A percentile compares a stretch with the other conserved stretches of the same genome.
Conservation (phyloP, 768 basidiomycete species). For the Kwoniella sp. region DNA sequence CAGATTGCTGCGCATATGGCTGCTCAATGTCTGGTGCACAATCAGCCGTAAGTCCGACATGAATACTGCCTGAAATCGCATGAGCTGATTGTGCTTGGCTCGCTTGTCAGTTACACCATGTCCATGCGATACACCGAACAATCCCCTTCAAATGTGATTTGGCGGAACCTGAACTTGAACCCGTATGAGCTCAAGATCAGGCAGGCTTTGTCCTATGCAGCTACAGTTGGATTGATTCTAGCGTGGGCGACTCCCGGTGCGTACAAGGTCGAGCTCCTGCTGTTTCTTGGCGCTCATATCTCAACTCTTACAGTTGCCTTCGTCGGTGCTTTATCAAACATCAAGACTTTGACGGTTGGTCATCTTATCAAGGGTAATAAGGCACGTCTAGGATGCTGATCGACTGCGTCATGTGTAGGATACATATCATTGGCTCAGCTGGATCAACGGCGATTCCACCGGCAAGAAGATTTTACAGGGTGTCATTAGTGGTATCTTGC, state of each 20-base stretch:
- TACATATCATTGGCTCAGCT: conserved; percentile 66
- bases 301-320: conserved; percentile 59
- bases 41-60: conserved; percentile 57
- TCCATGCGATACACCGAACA: conserved; percentile 71
- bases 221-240: conserved; percentile 74
- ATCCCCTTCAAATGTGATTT: conserved; percentile 82
- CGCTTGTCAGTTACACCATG: conserved; percentile 56
- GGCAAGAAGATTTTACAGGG: conserved; percentile 58
- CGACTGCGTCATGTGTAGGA: conserved; percentile 13
- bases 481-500: conserved; percentile 82
- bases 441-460: conserved; percentile 56
- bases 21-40: conserved; percentile 66
- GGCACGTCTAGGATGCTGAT: neutral
- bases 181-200: conserved; percentile 78
- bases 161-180: conserved; percentile 82
- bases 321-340: conserved; percentile 79
- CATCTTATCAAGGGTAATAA: neutral
- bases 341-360: conserved; percentile 60
- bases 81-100: neutral
- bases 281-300: neutral
- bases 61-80: neutral
- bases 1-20: conserved; percentile 93
- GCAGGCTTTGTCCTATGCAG: conserved; percentile 63
- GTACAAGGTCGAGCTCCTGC: conserved; percentile 36
- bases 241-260: conserved; percentile 80